Evolutionary conservation across 1,284 basidiomycete species (phyloP).

Genomic region (Acaromyces ingoldii): DNA sequence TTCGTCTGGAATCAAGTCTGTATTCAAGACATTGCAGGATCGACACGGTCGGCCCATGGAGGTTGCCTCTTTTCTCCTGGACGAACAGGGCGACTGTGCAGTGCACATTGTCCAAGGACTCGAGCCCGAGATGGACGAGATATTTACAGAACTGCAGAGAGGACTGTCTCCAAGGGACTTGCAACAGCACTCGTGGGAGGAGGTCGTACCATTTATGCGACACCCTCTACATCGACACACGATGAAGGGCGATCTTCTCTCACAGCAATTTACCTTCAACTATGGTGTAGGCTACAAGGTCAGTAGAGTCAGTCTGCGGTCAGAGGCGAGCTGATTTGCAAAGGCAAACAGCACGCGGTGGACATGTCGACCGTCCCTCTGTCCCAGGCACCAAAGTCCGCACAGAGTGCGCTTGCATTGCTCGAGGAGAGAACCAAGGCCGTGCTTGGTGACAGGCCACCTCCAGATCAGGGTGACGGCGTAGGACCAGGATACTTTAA

Average conservation of each 20-base stretch:
- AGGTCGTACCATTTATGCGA: constrained; percentile 18
- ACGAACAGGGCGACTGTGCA: background rate
- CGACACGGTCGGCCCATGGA: background rate
- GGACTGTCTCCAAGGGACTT: background rate
- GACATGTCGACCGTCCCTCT: constrained; percentile 5
- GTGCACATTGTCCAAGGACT: background rate
- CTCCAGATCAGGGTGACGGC: background rate
- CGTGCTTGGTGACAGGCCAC: background rate
- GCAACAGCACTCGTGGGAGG: background rate
- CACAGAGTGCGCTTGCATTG: background rate
- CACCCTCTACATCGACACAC: constrained; percentile 18
- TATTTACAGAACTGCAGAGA: background rate
- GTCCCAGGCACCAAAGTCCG: background rate
- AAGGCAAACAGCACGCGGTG: constrained; percentile 9
- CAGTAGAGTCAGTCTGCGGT: background rate
- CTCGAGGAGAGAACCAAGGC: constrained; percentile 1
- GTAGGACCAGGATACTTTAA: constrained; percentile 28
- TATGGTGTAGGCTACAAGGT: constrained; percentile 29
- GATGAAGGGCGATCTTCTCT: constrained; percentile 17
- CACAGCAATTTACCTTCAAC: constrained; percentile 35
- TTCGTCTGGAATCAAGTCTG: background rate
- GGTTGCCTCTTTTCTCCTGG: background rate
- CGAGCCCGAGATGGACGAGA: background rate
- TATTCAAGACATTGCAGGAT: background rate
- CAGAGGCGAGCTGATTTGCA: background rate